phyloP scores from a whole-genome alignment of 768 basidiomycete genomes.

The Auricularia sp. region DNA sequence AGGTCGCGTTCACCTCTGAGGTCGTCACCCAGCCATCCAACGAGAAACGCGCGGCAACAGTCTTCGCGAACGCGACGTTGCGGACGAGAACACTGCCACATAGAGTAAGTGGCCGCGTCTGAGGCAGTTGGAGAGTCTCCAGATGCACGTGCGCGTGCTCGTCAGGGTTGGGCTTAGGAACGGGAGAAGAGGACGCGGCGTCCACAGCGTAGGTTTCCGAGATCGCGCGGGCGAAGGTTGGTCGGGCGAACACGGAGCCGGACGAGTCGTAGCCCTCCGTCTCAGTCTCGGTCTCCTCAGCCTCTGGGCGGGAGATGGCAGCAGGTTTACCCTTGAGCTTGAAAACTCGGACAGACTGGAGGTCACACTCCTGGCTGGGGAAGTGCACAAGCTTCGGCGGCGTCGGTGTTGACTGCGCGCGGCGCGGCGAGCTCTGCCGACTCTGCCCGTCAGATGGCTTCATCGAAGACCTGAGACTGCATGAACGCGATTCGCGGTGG shows the following conservation, averaged over 20 bases:
- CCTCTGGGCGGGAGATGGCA: background rate
- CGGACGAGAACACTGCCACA: constrained; percentile 48
- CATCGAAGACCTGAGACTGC: background rate
- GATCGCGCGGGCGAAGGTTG: background rate
- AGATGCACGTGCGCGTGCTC: background rate
- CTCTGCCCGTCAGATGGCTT: background rate
- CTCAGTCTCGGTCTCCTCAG: background rate
- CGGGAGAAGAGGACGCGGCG: background rate
- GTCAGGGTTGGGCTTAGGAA: background rate
- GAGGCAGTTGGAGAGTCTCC: background rate
- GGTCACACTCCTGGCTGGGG: background rate
- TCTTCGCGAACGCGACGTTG: constrained; percentile 82
- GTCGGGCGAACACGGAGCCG: background rate
- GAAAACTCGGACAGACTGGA: background rate
- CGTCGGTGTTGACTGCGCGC: background rate
- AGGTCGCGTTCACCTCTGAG: constrained; percentile 77
- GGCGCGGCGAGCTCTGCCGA: background rate
- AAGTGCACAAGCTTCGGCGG: background rate
- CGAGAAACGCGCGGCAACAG: constrained; percentile 82
- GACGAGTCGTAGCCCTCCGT: background rate
- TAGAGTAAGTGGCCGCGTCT: background rate
- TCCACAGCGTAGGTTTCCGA: background rate
- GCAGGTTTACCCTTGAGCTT: background rate
- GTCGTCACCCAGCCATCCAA: constrained; percentile 95
- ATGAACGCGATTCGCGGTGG: background rate